These are phyloP conservation scores for Pestalotiopsis sp. DNA, from an alignment of 2,329 filamentous ascomycete genomes.

Conservation along the genomic window DNA sequence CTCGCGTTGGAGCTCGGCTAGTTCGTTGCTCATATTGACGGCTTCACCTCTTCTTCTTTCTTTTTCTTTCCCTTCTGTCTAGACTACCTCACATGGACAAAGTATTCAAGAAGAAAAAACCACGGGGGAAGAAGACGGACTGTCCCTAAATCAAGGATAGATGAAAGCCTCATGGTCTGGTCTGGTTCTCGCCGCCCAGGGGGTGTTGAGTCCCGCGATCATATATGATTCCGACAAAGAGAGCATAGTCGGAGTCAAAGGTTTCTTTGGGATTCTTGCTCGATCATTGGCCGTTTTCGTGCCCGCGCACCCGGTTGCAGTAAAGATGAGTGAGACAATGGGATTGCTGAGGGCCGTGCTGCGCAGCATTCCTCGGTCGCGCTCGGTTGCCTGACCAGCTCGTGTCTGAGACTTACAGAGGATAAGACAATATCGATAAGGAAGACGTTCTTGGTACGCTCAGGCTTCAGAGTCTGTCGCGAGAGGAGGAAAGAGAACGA, in stretches of 20 bases:
- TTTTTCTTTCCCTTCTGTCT: neutral
- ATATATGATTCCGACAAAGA: constrained; percentile 18
- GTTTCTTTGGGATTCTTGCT: constrained; percentile 8
- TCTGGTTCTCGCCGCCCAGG: too few species aligned
- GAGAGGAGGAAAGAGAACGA: too few species aligned
- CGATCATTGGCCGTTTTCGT: constrained; percentile 21
- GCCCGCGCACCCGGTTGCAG: constrained; percentile 15
- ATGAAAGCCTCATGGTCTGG: neutral
- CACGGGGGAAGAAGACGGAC: neutral
- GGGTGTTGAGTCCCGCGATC: neutral
- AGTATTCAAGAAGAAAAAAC: neutral
- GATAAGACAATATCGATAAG: neutral
- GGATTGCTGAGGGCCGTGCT: constrained; percentile 12
- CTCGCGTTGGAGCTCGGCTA: neutral
- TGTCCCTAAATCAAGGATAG: neutral
- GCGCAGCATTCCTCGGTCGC: constrained; percentile 21
- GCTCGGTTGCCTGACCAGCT: constrained; percentile 11
- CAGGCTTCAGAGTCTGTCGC: too few species aligned
- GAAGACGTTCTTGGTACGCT: neutral
- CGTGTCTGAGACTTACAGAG: neutral
- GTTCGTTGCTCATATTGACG: neutral
- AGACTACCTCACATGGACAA: neutral
- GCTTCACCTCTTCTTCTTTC: neutral
- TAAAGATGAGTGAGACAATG: constrained; percentile 1
- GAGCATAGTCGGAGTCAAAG: neutral